Evolutionary conservation across 352 stramenopile species (phyloP).

Genomic region (Halophytophthora polymorphica): DNA sequence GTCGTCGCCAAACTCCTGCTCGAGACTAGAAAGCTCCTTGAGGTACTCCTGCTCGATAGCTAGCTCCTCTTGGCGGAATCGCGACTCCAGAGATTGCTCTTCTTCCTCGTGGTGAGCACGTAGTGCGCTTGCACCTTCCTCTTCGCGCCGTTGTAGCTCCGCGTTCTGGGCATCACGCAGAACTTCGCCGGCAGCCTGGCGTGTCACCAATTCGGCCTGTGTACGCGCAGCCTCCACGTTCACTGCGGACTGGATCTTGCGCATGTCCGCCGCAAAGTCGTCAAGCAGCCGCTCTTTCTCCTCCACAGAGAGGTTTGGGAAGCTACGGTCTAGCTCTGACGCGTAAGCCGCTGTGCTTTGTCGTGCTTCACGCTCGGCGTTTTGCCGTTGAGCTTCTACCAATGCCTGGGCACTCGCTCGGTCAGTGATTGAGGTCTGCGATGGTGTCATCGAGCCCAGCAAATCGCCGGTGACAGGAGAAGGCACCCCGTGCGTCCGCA

Average conservation of each 20-base stretch:
- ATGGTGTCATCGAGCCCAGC: neutral
- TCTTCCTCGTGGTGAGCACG: slow-evolving; percentile 27
- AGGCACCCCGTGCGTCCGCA: slow-evolving; percentile 11
- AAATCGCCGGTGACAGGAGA: slow-evolving; percentile 2
- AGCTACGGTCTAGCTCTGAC: slow-evolving; percentile 34
- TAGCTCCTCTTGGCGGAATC: slow-evolving; percentile 43
- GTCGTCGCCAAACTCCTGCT: slow-evolving; percentile 41
- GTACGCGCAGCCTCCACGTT: slow-evolving; percentile 49
- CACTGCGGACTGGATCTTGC: slow-evolving; percentile 37
- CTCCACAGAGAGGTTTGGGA: slow-evolving; percentile 36
- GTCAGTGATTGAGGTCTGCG: neutral
- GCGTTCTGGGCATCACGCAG: slow-evolving; percentile 24
- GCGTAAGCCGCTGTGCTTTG: slow-evolving; percentile 39
- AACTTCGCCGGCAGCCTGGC: slow-evolving; percentile 28
- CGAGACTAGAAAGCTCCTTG: slow-evolving; percentile 38
- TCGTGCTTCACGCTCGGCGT: slow-evolving; percentile 20
- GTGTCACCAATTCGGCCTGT: slow-evolving; percentile 34
- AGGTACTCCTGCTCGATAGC: slow-evolving; percentile 58
- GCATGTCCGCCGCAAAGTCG: slow-evolving; percentile 52
- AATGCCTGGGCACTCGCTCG: neutral
- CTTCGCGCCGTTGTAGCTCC: slow-evolving; percentile 20
- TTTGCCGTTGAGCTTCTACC: slow-evolving; percentile 3
- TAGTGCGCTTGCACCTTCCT: slow-evolving; percentile 20
- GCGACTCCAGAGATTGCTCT: slow-evolving; percentile 28
- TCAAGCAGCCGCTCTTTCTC: slow-evolving; percentile 48